Evolutionary conservation across 2,329 filamentous ascomycete species (phyloP).

Genomic region (Epichloe festucae): DNA sequence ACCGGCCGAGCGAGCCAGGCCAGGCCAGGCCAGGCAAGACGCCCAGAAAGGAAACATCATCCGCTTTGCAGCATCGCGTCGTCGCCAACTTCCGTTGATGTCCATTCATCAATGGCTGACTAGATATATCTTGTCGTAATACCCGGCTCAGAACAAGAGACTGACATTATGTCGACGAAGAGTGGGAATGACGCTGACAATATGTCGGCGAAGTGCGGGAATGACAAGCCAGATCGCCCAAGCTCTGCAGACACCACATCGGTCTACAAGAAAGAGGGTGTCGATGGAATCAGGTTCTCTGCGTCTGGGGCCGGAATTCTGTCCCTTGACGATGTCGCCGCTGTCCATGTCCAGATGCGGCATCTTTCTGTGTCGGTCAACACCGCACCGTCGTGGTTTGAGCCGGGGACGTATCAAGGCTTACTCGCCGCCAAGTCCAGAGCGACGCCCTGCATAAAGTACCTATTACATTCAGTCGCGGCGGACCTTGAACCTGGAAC

Average conservation of each 20-base stretch:
- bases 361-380: constrained; percentile 44
- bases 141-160: neutral
- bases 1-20: neutral
- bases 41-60: neutral
- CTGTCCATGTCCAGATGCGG: constrained; percentile 40
- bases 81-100: too few relatives aligned
- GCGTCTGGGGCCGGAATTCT: constrained; percentile 23
- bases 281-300: constrained; percentile 13
- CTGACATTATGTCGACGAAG: neutral
- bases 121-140: neutral
- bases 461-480: constrained; percentile 49
- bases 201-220: constrained; percentile 6
- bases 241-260: constrained; percentile 20
- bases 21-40: neutral
- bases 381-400: constrained; percentile 40
- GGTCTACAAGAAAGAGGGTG: constrained; percentile 4
- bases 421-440: constrained; percentile 25
- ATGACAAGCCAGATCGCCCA: constrained; percentile 20
- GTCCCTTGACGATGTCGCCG: constrained; percentile 39
- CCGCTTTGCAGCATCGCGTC: neutral
- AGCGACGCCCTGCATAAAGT: constrained; percentile 28
- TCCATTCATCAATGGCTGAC: neutral
- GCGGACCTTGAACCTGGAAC: constrained; percentile 52
- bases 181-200: constrained; percentile 15
- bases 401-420: constrained; percentile 32